These are phyloP conservation scores for Hypoxylon fuscum DNA, from an alignment of 495 filamentous ascomycete species.

Conservation along the genomic window DNA sequence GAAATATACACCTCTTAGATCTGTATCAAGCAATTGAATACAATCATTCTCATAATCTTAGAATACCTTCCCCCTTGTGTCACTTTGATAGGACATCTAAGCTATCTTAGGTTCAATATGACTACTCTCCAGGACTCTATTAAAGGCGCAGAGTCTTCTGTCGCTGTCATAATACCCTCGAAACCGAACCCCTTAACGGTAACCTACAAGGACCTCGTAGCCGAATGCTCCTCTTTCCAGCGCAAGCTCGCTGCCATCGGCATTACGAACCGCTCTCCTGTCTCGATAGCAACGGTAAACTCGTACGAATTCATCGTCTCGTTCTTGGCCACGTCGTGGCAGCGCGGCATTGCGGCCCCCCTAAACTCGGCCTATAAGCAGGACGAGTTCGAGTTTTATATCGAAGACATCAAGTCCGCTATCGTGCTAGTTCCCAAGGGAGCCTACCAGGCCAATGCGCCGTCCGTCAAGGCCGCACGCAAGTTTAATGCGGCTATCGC, in stretches of 20 bases:
- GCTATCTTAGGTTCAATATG: conserved; percentile 37
- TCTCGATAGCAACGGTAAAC: conserved; percentile 80
- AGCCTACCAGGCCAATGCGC: conserved; percentile 66
- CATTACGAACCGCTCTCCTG: conserved; percentile 67
- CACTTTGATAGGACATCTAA: neutral
- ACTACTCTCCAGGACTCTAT: conserved; percentile 55
- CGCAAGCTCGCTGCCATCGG: conserved; percentile 75
- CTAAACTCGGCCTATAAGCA: conserved; percentile 87
- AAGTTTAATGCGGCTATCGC: conserved; percentile 81
- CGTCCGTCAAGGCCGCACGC: conserved; percentile 75
- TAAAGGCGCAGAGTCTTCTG: conserved; percentile 48
- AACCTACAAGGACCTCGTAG: conserved; percentile 68
- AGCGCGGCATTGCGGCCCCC: conserved; percentile 81
- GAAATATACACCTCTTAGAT: conserved; percentile 15
- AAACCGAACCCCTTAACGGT: conserved; percentile 65
- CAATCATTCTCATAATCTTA: neutral
- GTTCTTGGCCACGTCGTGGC: conserved; percentile 79
- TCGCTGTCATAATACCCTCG: conserved; percentile 74
- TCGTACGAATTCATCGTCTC: conserved; percentile 84
- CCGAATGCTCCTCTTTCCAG: conserved; percentile 72
- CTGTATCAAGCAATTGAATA: conserved; percentile 12
- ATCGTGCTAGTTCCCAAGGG: conserved; percentile 76
- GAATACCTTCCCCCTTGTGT: conserved; percentile 4
- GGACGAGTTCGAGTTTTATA: conserved; percentile 89
- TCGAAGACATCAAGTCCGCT: conserved; percentile 80